Conservation (phyloP, 495 filamentous ascomycete genomes). For the Cercophora scortea region DNA sequence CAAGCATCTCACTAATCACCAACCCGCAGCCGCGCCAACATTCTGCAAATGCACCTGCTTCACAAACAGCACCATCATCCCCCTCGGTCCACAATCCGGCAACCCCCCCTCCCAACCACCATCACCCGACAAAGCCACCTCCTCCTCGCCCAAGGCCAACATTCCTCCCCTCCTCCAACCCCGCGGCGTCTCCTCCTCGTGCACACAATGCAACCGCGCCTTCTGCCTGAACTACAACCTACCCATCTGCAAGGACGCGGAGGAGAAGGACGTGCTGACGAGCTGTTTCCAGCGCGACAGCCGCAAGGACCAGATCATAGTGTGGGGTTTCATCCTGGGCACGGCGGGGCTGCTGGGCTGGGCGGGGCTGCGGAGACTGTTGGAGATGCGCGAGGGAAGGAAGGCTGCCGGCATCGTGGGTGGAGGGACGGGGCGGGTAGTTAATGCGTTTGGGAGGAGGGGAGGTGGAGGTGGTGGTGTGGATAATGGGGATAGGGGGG, state of each 20-base stretch:
- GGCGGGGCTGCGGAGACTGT: constrained; percentile 50
- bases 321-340: constrained; percentile 84
- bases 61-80: constrained; percentile 84
- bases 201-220: constrained; percentile 81
- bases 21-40: constrained; percentile 48
- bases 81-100: constrained; percentile 43
- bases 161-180: neutral
- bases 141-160: neutral
- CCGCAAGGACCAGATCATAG: constrained; percentile 80
- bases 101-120: constrained; percentile 8
- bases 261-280: constrained; percentile 79
- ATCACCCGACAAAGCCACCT: neutral
- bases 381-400: neutral
- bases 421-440: neutral
- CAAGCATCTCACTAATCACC: constrained; percentile 5
- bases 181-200: constrained; percentile 36
- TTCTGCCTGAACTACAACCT: constrained; percentile 83
- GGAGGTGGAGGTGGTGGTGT: neutral
- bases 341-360: constrained; percentile 77
- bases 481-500: neutral
- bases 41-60: constrained; percentile 99
- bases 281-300: constrained; percentile 93
- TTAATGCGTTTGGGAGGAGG: neutral
- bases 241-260: constrained; percentile 78
- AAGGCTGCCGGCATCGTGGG: neutral